These are phyloP conservation scores for Euryodendron excelsum DNA, from an alignment of 148 eudicot species.

Conservation along the genomic window DNA sequence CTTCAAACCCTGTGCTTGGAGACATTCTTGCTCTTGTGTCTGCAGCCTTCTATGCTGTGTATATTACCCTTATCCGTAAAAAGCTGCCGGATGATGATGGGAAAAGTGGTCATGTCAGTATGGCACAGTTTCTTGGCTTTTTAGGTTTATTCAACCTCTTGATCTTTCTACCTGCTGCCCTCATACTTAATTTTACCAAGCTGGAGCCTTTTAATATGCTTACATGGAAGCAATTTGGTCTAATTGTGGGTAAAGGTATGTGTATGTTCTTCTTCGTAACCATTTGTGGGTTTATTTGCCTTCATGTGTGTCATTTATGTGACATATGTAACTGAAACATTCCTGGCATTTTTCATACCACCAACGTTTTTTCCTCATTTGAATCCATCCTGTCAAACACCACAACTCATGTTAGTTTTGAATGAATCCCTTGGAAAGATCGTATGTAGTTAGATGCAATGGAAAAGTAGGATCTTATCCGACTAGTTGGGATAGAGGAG, in stretches of 20 bases:
- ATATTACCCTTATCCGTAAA: conserved; percentile 81
- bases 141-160: conserved; percentile 80
- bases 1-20: conserved; percentile 77
- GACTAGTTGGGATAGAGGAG: too few relatives aligned
- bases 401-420: background rate
- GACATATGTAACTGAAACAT: background rate
- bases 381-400: background rate
- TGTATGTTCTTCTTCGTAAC: background rate
- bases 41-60: conserved; percentile 78
- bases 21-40: conserved; percentile 73
- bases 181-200: conserved; percentile 58
- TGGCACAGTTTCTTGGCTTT: conserved; percentile 95
- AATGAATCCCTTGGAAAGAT: too few relatives aligned
- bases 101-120: conserved; percentile 69
- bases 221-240: conserved; percentile 66
- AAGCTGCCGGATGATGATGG: conserved; percentile 71
- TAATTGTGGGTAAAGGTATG: conserved; percentile 88
- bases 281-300: too few relatives aligned
- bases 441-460: too few relatives aligned
- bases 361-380: background rate
- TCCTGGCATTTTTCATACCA: conserved; percentile 1
- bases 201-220: conserved; percentile 59
- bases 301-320: background rate
- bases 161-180: conserved; percentile 81
- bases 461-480: too few relatives aligned